Evolutionary conservation across 371 early-diverging fungal species (phyloP).

Genomic region (Actinomucor elegans): DNA sequence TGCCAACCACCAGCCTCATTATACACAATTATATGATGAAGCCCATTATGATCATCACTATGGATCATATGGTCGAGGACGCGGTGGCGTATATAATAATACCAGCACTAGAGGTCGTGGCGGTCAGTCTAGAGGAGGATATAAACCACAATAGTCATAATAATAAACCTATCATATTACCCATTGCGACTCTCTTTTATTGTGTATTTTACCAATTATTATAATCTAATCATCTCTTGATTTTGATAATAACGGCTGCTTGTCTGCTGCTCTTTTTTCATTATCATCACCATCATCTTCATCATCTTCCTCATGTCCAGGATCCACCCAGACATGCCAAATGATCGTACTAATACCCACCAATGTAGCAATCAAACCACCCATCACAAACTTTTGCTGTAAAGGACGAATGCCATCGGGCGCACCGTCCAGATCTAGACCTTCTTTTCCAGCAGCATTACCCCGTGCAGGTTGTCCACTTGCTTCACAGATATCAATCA

Average conservation of each 20-base stretch:
- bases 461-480: slow-evolving; percentile 46
- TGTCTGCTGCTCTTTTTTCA: neutral
- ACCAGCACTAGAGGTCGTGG: too few species aligned
- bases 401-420: slow-evolving; percentile 48
- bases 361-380: slow-evolving; percentile 61
- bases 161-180: too few species aligned
- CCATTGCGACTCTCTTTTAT: too few species aligned
- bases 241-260: slow-evolving; percentile 5
- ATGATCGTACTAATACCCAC: slow-evolving; percentile 65
- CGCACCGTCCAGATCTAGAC: slow-evolving; percentile 48
- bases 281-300: slow-evolving; percentile 19
- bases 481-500: slow-evolving; percentile 49
- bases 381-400: slow-evolving; percentile 52
- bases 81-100: too few species aligned
- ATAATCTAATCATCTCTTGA: too few species aligned
- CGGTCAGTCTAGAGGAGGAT: too few species aligned
- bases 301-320: slow-evolving; percentile 23
- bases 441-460: slow-evolving; percentile 60
- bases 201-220: too few species aligned
- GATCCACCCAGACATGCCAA: slow-evolving; percentile 60
- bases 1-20: slow-evolving; percentile 10
- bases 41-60: neutral
- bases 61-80: too few species aligned
- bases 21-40: slow-evolving; percentile 3
- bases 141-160: too few species aligned